Conservation (phyloP, 805 yeast species). For the Monosporozyma solicola region DNA sequence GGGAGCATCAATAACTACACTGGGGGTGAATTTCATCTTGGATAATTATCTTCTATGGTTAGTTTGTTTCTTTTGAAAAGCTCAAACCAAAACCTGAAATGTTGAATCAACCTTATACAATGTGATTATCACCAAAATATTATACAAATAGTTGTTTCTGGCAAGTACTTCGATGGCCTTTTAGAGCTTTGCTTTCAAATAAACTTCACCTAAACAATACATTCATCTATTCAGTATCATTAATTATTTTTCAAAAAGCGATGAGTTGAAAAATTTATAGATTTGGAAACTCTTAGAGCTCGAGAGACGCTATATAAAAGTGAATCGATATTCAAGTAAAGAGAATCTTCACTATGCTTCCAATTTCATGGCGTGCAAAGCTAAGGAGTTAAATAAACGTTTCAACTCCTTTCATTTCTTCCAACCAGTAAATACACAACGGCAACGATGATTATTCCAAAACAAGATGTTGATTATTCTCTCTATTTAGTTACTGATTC, state of each 20-base stretch:
- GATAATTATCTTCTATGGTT: no score
- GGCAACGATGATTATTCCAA: constrained; percentile 13
- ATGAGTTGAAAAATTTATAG: background rate
- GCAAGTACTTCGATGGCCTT: background rate
- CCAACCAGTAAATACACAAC: background rate
- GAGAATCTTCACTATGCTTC: background rate
- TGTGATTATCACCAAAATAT: background rate
- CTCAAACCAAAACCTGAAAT: background rate
- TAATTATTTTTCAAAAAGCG: background rate
- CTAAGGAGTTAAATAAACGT: background rate
- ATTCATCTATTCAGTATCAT: background rate
- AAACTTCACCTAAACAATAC: background rate
- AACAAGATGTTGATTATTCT: constrained; percentile 35
- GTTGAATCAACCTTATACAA: background rate
- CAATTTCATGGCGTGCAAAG: background rate
- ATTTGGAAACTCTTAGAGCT: background rate
- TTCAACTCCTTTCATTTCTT: no score
- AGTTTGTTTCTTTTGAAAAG: no score
- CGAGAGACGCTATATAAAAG: background rate
- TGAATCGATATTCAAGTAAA: background rate
- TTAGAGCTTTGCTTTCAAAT: background rate
- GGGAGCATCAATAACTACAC: constrained; percentile 35
- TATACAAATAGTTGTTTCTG: background rate
- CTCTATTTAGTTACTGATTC: constrained; percentile 77
- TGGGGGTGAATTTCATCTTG: constrained; percentile 43